Conservation (phyloP, 139 green algal genomes). For the Zygnema circumcarinatum region DNA sequence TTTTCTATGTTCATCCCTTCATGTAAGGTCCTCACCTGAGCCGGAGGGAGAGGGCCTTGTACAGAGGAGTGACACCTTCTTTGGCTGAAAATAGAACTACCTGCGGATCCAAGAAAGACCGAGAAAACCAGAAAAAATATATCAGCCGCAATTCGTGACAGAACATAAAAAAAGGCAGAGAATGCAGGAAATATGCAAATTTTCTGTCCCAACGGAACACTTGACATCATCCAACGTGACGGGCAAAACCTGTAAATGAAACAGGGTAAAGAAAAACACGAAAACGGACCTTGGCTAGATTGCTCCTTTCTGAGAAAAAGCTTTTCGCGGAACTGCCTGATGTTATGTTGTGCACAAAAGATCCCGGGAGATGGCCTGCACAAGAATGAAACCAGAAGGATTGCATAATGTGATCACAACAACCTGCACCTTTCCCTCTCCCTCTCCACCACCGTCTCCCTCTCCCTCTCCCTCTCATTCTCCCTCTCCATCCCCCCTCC, state of each 20-base stretch:
- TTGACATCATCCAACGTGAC: too few relatives aligned
- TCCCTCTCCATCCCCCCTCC: too few relatives aligned
- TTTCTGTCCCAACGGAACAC: background rate
- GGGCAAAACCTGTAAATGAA: too few relatives aligned
- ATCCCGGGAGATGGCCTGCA: background rate
- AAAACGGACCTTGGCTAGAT: conserved; percentile 5
- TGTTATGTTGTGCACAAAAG: conserved; percentile 22
- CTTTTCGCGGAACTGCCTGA: conserved; percentile 1
- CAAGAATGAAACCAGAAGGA: background rate
- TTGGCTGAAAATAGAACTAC: conserved; percentile 34
- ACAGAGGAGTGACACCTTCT: conserved; percentile 9
- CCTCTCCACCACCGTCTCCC: too few relatives aligned
- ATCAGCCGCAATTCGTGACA: background rate
- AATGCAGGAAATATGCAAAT: background rate
- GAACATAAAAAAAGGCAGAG: background rate
- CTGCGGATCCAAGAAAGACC: background rate
- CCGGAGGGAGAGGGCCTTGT: conserved; percentile 15
- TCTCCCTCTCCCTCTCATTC: too few relatives aligned
- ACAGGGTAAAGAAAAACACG: background rate
- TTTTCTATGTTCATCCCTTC: too few relatives aligned
- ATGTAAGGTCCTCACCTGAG: conserved; percentile 28
- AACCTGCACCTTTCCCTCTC: too few relatives aligned
- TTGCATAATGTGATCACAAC: background rate
- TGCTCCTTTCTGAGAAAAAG: conserved; percentile 3
- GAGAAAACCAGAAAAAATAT: background rate